These are phyloP conservation scores for Rhododendron griersonianum DNA, from an alignment of 148 eudicot species.

Conservation along the genomic window DNA sequence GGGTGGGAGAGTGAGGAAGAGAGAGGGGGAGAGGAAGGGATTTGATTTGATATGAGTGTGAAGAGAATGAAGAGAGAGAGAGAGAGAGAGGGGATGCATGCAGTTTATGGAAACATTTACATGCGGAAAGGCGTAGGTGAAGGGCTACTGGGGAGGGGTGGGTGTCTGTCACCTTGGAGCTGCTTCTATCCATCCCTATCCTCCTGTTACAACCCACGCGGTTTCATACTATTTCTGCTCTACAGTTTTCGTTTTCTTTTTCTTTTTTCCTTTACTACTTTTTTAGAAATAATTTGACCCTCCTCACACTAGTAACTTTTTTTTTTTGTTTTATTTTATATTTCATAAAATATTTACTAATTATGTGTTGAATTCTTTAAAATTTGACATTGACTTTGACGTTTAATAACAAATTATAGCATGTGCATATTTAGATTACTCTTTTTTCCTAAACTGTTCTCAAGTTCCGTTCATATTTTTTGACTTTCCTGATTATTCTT, in stretches of 20 bases:
- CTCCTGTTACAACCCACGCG: neutral
- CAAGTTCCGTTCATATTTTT: neutral
- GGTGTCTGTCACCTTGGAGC: constrained; percentile 1
- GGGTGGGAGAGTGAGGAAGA: neutral
- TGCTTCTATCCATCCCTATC: neutral
- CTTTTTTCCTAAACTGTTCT: neutral
- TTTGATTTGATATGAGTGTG: neutral
- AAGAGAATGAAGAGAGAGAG: neutral
- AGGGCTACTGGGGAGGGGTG: neutral
- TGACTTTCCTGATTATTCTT: neutral
- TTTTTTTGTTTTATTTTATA: too few species aligned
- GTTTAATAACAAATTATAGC: neutral
- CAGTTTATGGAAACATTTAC: constrained; percentile 6
- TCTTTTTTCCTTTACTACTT: neutral
- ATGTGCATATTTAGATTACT: neutral
- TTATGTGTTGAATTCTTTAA: neutral
- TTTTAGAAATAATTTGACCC: neutral
- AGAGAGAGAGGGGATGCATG: neutral
- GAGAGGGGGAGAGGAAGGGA: neutral
- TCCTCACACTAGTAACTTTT: too few species aligned
- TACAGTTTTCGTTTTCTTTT: neutral
- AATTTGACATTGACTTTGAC: neutral
- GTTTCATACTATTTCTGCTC: neutral
- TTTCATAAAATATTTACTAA: too few species aligned
- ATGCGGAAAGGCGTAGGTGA: constrained; percentile 6